Evolutionary conservation across 495 filamentous ascomycete species (phyloP), one percentile per base, ranked within the genome.

Genomic region (Friedmanniomyces simplex): DNA sequence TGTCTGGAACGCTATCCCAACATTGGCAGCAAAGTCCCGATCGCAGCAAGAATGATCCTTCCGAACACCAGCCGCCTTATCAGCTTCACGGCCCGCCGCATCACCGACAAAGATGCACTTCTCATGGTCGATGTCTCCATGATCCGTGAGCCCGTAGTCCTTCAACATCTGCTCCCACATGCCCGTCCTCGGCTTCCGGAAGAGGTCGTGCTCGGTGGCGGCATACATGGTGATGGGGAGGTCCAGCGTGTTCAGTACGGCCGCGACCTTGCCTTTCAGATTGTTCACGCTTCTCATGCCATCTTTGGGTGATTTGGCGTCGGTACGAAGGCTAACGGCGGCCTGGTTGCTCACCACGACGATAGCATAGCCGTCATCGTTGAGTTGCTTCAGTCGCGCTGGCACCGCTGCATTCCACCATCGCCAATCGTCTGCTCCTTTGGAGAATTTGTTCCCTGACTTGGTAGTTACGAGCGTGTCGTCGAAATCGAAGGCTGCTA

Each of bases 401-500:
- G 88, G 88, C 0, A 96, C 87, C 18, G 69, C 77, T 11, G 71
- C 45, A 66, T 95, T 75, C 91, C 91, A 97, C 93, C 93, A 99
- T 71, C 86, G 87, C 93, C 93, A 99, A 69, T 97, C 93, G 3
- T 75, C 70, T 0, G 82, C 77, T 58, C 82, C 81, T 60, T 76
- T 78, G 6, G 82, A 77, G 58, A 89, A 91, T 26, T 77, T 82
- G 66, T 89, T 93, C 5, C 91, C 91, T 0, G 93, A 95, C 0
- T 78, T 74, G 0, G 87, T 85, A 3, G 74, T 73, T 54, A 97
- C 88, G 16, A 99, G 69, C 6, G 94, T 99, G 41, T 86, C 91
- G 70, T 96, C 93, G 55, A 98, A 79, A 66, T 99, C 93, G 68
- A 99, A 97, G 0, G 84, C 87, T 22, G 91, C 91, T 52, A 99